Percentiles rank a stretch among this genome's conserved stretches.
These are phyloP conservation scores for Cyberlindnera mississippiensis DNA, from an alignment of 805 yeast species.

Conservation along the genomic window DNA sequence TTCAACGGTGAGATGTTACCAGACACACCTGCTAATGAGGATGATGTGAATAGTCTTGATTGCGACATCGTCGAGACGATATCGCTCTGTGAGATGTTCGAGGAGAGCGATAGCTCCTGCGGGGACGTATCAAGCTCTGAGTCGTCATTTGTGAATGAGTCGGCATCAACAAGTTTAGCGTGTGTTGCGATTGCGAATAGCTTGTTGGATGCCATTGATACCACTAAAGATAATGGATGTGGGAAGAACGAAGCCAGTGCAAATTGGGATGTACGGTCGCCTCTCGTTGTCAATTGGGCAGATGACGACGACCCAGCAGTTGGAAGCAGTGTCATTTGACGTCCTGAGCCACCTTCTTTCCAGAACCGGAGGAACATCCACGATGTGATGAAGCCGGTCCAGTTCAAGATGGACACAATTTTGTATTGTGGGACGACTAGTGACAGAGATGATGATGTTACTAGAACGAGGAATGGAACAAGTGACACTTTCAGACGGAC, in stretches of 20 bases:
- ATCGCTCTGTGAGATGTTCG: slow-evolving; percentile 18
- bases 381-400: slow-evolving; percentile 34
- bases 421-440: slow-evolving; percentile 11
- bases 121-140: slow-evolving; percentile 18
- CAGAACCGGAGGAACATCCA: slow-evolving; percentile 39
- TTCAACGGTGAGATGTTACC: slow-evolving; percentile 33
- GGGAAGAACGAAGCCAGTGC: slow-evolving; percentile 41
- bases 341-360: slow-evolving; percentile 39
- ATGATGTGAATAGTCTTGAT: slow-evolving; percentile 36
- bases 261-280: slow-evolving; percentile 23
- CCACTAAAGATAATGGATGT: slow-evolving; percentile 32
- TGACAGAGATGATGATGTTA: slow-evolving; percentile 21
- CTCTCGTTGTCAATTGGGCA: slow-evolving; percentile 22
- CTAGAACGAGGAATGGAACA: slow-evolving; percentile 28
- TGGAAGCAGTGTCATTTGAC: slow-evolving; percentile 42
- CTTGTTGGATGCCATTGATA: slow-evolving; percentile 20
- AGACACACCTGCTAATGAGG: slow-evolving; percentile 38
- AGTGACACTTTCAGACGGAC: slow-evolving; percentile 32
- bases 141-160: slow-evolving; percentile 23
- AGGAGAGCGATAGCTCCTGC: slow-evolving; percentile 18
- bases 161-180: slow-evolving; percentile 25
- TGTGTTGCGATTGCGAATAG: slow-evolving; percentile 26
- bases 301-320: slow-evolving; percentile 29
- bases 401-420: slow-evolving; percentile 8
- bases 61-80: slow-evolving; percentile 32